Percentiles rank a stretch among this genome's conserved stretches.
Evolutionary conservation across 768 basidiomycete genomes (phyloP).

Genomic region (Suillus discolor): DNA sequence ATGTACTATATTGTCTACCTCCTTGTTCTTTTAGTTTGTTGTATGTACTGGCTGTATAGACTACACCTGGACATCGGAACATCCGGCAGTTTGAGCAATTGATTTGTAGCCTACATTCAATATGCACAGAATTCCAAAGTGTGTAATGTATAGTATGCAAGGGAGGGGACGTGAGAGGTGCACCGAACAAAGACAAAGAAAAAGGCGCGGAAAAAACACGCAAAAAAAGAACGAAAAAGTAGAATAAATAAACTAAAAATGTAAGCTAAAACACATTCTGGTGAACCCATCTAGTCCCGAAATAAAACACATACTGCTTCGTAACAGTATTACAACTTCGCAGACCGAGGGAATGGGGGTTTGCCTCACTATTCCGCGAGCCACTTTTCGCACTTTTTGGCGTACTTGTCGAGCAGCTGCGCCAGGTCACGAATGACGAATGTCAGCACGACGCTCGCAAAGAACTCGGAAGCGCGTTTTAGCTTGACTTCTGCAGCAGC

Average conservation of each 20-base stretch:
- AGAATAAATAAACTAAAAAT: slow-evolving; percentile 13
- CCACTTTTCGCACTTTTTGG: slow-evolving; percentile 93
- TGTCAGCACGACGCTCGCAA: slow-evolving; percentile 83
- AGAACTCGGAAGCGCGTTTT: slow-evolving; percentile 87
- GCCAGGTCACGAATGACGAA: slow-evolving; percentile 90
- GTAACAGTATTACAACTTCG: slow-evolving; percentile 29
- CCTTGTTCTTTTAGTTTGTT: slow-evolving; percentile 3
- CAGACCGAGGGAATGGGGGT: slow-evolving; percentile 18
- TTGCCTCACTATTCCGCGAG: slow-evolving; percentile 63
- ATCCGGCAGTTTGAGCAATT: slow-evolving; percentile 2
- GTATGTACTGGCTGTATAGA: slow-evolving; percentile 10
- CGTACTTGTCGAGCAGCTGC: slow-evolving; percentile 88
- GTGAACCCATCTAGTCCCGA: slow-evolving; percentile 34
- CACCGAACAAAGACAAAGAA: slow-evolving; percentile 10
- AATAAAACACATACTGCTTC: slow-evolving; percentile 36
- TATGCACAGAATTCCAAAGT: slow-evolving; percentile 24
- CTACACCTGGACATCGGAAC: slow-evolving; percentile 3
- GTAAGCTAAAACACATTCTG: slow-evolving; percentile 30
- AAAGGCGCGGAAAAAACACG: slow-evolving; percentile 16
- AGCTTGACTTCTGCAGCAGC: slow-evolving; percentile 70
- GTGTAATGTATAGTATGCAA: slow-evolving; percentile 26
- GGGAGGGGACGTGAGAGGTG: slow-evolving; percentile 18
- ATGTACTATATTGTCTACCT: not conserved
- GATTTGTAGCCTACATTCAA: slow-evolving; percentile 18
- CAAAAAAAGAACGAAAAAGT: slow-evolving; percentile 13